Evolutionary conservation across 1,139 yeast genomes (phyloP).

Genomic region (Suhomyces bokatorum): DNA sequence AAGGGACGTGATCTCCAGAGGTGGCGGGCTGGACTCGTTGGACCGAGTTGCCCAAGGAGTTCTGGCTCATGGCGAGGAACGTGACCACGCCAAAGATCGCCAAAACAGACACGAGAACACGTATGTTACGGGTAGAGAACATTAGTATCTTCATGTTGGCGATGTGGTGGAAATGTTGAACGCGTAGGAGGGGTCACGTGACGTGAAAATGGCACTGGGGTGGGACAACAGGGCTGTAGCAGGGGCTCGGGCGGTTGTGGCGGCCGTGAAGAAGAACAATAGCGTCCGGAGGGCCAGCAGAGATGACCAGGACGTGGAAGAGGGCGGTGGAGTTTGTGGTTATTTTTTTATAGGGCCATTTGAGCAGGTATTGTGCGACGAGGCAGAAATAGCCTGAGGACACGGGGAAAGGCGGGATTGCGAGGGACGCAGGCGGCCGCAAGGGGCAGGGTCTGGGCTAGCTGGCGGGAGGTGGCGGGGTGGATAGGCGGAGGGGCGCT

Average conservation of each 20-base stretch:
- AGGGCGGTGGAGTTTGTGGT: neutral
- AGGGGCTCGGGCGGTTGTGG: no score
- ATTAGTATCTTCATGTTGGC: slow-evolving; percentile 15
- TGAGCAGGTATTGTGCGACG: neutral
- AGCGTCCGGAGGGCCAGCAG: neutral
- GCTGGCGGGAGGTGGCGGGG: no score
- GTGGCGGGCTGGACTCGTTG: slow-evolving; percentile 31
- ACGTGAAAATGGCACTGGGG: no score
- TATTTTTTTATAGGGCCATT: no score
- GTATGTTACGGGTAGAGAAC: slow-evolving; percentile 40
- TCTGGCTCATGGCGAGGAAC: slow-evolving; percentile 39
- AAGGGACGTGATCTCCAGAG: slow-evolving; percentile 21
- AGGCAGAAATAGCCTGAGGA: neutral
- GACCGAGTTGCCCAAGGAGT: slow-evolving; percentile 27
- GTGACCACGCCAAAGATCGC: slow-evolving; percentile 37
- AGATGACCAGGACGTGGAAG: neutral
- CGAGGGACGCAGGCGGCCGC: neutral
- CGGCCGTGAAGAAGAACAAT: no score
- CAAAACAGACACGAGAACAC: slow-evolving; percentile 37
- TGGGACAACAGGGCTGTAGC: neutral
- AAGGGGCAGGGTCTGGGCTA: neutral
- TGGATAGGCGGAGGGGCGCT: neutral
- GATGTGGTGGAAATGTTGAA: slow-evolving; percentile 1
- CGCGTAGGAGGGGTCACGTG: slow-evolving; percentile 7
- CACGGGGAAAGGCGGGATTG: neutral